phyloP scores from a whole-genome alignment of 2,329 filamentous ascomycete genomes.

The Simplicillium aogashimaense region DNA sequence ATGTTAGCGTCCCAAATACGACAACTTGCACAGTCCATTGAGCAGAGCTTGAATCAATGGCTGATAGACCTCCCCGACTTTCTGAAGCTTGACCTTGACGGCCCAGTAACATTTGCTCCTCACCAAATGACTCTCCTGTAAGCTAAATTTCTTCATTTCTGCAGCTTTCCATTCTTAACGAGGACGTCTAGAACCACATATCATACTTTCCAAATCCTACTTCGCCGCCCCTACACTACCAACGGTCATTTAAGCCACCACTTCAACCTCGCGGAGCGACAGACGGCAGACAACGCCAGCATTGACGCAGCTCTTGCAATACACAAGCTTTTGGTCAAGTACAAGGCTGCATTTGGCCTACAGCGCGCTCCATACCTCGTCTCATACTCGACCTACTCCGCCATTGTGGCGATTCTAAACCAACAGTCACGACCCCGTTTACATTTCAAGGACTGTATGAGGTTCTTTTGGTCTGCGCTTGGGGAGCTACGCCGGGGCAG shows the following conservation, averaged over 20 bases:
- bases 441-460: no score
- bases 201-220: constrained; percentile 39
- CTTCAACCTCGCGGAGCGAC: constrained; percentile 17
- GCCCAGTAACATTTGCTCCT: constrained; percentile 17
- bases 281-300: constrained; percentile 17
- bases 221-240: constrained; percentile 42
- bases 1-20: no score
- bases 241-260: constrained; percentile 34
- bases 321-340: constrained; percentile 29
- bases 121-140: constrained; percentile 32
- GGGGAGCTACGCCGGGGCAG: no score
- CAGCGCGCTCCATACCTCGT: constrained; percentile 40
- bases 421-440: no score
- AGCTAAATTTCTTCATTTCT: constrained; percentile 1
- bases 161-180: background rate
- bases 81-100: no score
- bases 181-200: constrained; percentile 27
- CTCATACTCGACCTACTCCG: constrained; percentile 40
- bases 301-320: constrained; percentile 35
- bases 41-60: no score
- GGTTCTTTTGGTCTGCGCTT: no score
- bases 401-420: no score
- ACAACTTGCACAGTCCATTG: no score
- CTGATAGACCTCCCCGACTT: no score
- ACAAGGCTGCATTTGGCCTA: constrained; percentile 33